A percentile compares a stretch with the other conserved stretches of the same genome.
phyloP scores from a whole-genome alignment of 805 yeast genomes.

The Metschnikowia lochheadii region DNA sequence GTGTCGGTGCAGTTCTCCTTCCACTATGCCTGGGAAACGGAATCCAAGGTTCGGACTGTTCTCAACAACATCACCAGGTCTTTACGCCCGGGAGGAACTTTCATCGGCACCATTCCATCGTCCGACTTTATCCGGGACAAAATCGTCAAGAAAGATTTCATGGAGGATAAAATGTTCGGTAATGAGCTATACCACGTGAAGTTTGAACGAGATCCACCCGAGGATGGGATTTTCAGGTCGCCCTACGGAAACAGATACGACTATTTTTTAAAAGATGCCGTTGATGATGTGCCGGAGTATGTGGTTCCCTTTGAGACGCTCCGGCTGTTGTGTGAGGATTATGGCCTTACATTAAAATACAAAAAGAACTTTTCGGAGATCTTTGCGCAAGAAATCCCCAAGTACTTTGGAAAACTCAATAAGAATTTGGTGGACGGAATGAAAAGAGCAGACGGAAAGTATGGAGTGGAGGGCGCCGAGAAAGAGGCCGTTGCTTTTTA shows the following conservation, averaged over 20 bases:
- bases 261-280: constrained; percentile 85
- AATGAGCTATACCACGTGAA: constrained; percentile 78
- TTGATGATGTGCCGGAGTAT: constrained; percentile 93
- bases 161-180: constrained; percentile 62
- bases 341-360: constrained; percentile 65
- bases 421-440: constrained; percentile 66
- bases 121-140: constrained; percentile 76
- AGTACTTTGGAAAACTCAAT: constrained; percentile 53
- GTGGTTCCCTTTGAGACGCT: constrained; percentile 92
- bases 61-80: constrained; percentile 73
- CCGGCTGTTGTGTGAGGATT: constrained; percentile 78
- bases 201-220: constrained; percentile 77
- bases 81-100: constrained; percentile 76
- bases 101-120: constrained; percentile 92
- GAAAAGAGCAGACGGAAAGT: constrained; percentile 70
- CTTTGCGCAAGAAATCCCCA: constrained; percentile 75
- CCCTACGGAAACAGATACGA: constrained; percentile 83
- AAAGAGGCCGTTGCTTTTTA: constrained; percentile 88
- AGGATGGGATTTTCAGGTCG: constrained; percentile 63
- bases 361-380: constrained; percentile 77
- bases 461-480: constrained; percentile 86
- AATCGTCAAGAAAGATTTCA: constrained; percentile 44
- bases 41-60: constrained; percentile 68
- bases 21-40: constrained; percentile 92
- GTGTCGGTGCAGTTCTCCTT: constrained; percentile 90